Base-by-base conservation (phyloP, 2,329 filamentous ascomycete species). In the Colletotrichum coccodes region DNA sequence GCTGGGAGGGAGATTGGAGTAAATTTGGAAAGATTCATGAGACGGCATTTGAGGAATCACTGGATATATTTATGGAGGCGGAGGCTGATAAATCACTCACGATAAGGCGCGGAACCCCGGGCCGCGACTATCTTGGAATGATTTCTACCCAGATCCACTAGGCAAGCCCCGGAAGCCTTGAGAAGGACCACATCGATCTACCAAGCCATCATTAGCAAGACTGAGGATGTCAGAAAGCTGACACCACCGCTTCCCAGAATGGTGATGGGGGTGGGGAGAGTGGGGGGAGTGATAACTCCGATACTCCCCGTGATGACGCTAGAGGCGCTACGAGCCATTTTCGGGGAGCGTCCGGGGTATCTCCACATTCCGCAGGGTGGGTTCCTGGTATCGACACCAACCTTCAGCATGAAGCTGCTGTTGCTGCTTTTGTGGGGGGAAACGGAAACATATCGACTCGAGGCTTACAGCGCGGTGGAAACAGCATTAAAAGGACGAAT, bases 221-320 rank as follows among this genome's bases (percentile, higher is more conserved):
- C 18, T 40, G 9, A 34, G 7, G 28, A 26, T 18, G 49, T 3
- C 18, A 11, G 23, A 28, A 23, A 12, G n/a, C 12, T 26, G 21
- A 56, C 38, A 26, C 49, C 30, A 32, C 40, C 14, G 28, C 2
- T 57, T 46, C 18, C 18, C 21, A 54, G 9, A 14, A 56, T 23
- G 14, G 21, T n/a, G 30, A 30, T 11, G 28, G 21, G 30, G 46
- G n/a, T 18, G 18, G n/a, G 38, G 60, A 9, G n/a, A n/a, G 38
- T 36, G n/a, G 49, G 23, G 46, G 1, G 9, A 16, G 36, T 5
- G n/a, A 54, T 21, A 44, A 3, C 46, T 40, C 46, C 47, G 47
- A 53, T 32, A 61, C 60, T 54, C 60, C 49, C 49, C 28, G 60
- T 4, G n/a, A n/a, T n/a, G n/a, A n/a, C n/a, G n/a, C n/a, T n/a